These are phyloP conservation scores for Citrullus mucosospermus DNA, from an alignment of 306 rosid species.

Conservation along the genomic window DNA sequence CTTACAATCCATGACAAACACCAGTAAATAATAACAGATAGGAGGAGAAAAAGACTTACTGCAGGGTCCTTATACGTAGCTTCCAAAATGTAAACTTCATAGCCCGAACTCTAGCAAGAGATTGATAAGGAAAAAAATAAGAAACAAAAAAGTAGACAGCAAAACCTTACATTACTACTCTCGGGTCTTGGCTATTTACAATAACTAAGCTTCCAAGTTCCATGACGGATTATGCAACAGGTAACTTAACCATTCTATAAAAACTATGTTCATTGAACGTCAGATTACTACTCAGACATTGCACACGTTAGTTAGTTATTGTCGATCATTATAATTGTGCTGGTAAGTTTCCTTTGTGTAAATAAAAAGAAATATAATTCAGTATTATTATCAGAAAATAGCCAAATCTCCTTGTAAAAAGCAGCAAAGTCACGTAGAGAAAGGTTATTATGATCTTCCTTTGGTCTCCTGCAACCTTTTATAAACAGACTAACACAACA, in stretches of 20 bases:
- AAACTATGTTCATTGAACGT: background rate
- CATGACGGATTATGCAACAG: background rate
- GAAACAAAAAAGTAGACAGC: conserved; percentile 18
- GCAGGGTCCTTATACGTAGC: conserved; percentile 92
- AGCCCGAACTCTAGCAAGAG: conserved; percentile 78
- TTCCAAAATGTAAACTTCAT: conserved; percentile 88
- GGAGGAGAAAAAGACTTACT: conserved; percentile 25
- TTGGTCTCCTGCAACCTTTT: background rate
- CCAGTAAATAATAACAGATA: background rate
- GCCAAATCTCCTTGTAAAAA: background rate
- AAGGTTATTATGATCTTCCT: background rate
- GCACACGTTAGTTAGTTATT: background rate
- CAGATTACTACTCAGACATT: background rate
- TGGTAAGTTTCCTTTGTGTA: background rate
- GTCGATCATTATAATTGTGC: background rate
- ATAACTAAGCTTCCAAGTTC: background rate
- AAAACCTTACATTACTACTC: background rate
- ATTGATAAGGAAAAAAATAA: conserved; percentile 21
- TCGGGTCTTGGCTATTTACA: background rate
- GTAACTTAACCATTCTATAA: background rate
- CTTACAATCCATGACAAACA: conserved; percentile 1
- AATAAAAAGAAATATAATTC: background rate
- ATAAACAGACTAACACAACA: background rate
- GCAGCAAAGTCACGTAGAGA: conserved; percentile 1
- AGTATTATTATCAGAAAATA: background rate